These are phyloP conservation scores for Leishmania gerbilli DNA, from an alignment of 208 protist genomes.

Conservation along the genomic window DNA sequence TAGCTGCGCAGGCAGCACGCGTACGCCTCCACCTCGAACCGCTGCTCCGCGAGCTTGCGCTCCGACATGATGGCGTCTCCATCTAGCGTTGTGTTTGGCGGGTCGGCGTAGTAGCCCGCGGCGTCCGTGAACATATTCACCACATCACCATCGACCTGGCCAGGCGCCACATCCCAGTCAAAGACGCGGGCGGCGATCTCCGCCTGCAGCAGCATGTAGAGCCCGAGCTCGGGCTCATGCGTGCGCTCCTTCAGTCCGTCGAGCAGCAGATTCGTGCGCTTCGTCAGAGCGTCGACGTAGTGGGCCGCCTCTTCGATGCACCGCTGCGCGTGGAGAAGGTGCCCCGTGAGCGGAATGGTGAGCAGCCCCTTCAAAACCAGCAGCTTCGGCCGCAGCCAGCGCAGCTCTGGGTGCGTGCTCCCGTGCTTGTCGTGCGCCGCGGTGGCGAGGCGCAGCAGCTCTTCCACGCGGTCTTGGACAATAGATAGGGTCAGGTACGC, in stretches of 20 bases:
- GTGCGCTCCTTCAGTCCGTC: slow-evolving; percentile 47
- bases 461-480: slow-evolving; percentile 70
- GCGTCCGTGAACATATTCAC: slow-evolving; percentile 28
- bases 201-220: slow-evolving; percentile 68
- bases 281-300: slow-evolving; percentile 51
- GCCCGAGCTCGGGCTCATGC: slow-evolving; percentile 70
- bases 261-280: slow-evolving; percentile 46
- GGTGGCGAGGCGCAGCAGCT: slow-evolving; percentile 49
- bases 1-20: slow-evolving; percentile 61
- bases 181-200: slow-evolving; percentile 73
- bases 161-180: slow-evolving; percentile 49
- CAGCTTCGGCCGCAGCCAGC: slow-evolving; percentile 78
- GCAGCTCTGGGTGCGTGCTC: slow-evolving; percentile 36
- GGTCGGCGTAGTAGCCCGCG: slow-evolving; percentile 66
- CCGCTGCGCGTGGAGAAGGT: slow-evolving; percentile 60
- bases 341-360: slow-evolving; percentile 67
- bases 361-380: slow-evolving; percentile 70
- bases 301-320: slow-evolving; percentile 52
- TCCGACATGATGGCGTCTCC: slow-evolving; percentile 78
- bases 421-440: slow-evolving; percentile 42
- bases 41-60: slow-evolving; percentile 21
- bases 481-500: slow-evolving; percentile 51
- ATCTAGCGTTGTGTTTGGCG: slow-evolving; percentile 62
- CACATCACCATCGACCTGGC: slow-evolving; percentile 23
- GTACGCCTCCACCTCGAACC: slow-evolving; percentile 68